Base-by-base conservation (phyloP, 2,329 filamentous ascomycete species). In the Fusarium proliferatum region DNA sequence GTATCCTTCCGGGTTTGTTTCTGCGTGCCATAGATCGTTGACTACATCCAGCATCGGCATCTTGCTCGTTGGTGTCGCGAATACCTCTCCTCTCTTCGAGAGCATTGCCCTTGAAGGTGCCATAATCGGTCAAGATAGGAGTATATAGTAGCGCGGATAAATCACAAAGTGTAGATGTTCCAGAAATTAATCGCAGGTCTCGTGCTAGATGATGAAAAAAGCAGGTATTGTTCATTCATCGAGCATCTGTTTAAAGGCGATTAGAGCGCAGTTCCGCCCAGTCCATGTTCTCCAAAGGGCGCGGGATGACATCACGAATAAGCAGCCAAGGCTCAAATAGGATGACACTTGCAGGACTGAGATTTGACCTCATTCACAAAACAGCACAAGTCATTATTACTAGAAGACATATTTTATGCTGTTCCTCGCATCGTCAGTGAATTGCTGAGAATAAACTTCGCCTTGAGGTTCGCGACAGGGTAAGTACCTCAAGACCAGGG, bases 401-500 rank as follows among this genome's bases (percentile, higher is more conserved):
- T 19, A 26, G 26, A 26, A 26, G 26, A 26, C 26, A 26, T 26
- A 26, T 26, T 26, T 26, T n/a, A 8, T 17, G 2, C 26, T 28
- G 4, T 7, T 48, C 6, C 0, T 10, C 0, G 6, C 26, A 21
- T 46, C 21, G 11, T 28, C 5, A 15, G 7, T 28, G 43, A 2
- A 46, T 9, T 46, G 16, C 39, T n/a, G 9, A 8, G 41, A 11
- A 6, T 16, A 10, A 23, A 28, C 11, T 3, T 26, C 5, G 2
- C 3, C 23, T 15, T 15, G 45, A 15, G 17, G 0, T 28, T 48
- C 4, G 0, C 6, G 3, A 0, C 9, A 48, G 45, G 9, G 26
- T 30, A 30, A 21, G 13, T 5, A 16, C 6, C 10, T 28, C 10
- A 9, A 41, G 8, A 41, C 19, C 19, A 39, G 23, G 23, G 13